These are phyloP conservation scores for Ophiostoma piceae DNA, from an alignment of 2,329 filamentous ascomycete genomes.

Conservation along the genomic window DNA sequence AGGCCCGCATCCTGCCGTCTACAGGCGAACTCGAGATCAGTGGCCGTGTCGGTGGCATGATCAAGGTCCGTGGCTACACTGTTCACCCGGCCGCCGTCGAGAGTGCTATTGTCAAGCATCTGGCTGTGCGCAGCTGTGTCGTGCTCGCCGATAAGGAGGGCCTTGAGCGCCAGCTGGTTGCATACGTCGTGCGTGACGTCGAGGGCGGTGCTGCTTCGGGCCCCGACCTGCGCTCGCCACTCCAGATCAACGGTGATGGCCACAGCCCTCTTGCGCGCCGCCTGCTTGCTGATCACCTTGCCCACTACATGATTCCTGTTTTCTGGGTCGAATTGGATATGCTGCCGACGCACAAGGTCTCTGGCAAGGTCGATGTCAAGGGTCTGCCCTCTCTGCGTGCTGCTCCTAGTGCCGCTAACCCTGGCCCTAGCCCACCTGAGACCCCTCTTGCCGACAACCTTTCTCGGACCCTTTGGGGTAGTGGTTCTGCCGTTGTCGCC, in stretches of 20 bases:
- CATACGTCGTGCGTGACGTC: slow-evolving; percentile 67
- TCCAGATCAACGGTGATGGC: slow-evolving; percentile 64
- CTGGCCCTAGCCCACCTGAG: slow-evolving; percentile 36
- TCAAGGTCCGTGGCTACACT: slow-evolving; percentile 73
- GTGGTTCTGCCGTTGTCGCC: neutral
- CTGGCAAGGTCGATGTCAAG: slow-evolving; percentile 72
- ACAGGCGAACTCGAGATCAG: slow-evolving; percentile 69
- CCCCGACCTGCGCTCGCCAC: slow-evolving; percentile 33
- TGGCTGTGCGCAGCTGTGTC: slow-evolving; percentile 66
- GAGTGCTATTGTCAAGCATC: slow-evolving; percentile 61
- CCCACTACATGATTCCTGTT: slow-evolving; percentile 78
- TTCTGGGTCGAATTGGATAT: slow-evolving; percentile 69
- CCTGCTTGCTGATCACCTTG: slow-evolving; percentile 59
- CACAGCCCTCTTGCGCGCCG: slow-evolving; percentile 65
- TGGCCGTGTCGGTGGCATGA: slow-evolving; percentile 71
- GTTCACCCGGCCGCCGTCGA: slow-evolving; percentile 74
- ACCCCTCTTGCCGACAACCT: slow-evolving; percentile 35
- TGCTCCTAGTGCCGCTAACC: slow-evolving; percentile 26
- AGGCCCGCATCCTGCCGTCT: slow-evolving; percentile 60
- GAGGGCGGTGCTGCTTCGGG: slow-evolving; percentile 37
- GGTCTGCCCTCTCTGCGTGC: slow-evolving; percentile 62
- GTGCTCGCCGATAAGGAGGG: slow-evolving; percentile 72
- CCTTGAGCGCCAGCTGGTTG: slow-evolving; percentile 67
- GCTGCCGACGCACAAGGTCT: slow-evolving; percentile 71
- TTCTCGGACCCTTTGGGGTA: slow-evolving; percentile 32